Base-by-base conservation (phyloP, 129 eudicot species). In the Kitagawia praeruptora region DNA sequence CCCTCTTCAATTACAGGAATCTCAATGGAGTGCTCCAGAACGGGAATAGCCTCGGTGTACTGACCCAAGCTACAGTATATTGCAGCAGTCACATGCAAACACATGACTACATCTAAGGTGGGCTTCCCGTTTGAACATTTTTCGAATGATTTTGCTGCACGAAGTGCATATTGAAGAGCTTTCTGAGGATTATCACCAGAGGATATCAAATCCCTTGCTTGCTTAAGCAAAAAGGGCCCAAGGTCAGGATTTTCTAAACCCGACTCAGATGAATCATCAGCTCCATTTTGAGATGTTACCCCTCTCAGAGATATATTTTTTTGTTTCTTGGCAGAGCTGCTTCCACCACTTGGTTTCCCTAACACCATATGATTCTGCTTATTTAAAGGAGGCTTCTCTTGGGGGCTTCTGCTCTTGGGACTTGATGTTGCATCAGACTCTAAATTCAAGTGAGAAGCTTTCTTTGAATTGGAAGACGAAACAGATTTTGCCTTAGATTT, bases 201-300 rank as follows among this genome's bases (percentile, higher is more conserved):
- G 9, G 96, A 88, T 38, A 91, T 82, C 78, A 94, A 84, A 84
- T 94, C 98, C 44, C 96, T 85, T 7, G 97, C 97, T 87, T 94
- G 96, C 86, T 91, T 91, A 69, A 94, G 96, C 83, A 93, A 78
- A 86, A 87, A 87, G 6, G 97, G 98, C 1, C 98, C 98, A 42
- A 90, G 92, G 81, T 91, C 89, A 1, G 86, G 84, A 48, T 91
- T 91, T 58, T 91, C 96, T 27, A 83, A 78, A 39, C 83, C 90
- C 0, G 84, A 53, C 8, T 89, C 90, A 78, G 90, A 63, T 37
- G 83, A 76, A 77, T 85, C 86, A 58, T 73, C 82, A 13, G 76
- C 63, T n/a, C 87, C 88, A 69, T 80, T 84, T 53, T 84, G 87
- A 66, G 74, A 41, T 47, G 79, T 83, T 42, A 37, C 44, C 58